Evolutionary conservation across 805 yeast species (phyloP).

Genomic region (Yamadazyma nakazawae): DNA sequence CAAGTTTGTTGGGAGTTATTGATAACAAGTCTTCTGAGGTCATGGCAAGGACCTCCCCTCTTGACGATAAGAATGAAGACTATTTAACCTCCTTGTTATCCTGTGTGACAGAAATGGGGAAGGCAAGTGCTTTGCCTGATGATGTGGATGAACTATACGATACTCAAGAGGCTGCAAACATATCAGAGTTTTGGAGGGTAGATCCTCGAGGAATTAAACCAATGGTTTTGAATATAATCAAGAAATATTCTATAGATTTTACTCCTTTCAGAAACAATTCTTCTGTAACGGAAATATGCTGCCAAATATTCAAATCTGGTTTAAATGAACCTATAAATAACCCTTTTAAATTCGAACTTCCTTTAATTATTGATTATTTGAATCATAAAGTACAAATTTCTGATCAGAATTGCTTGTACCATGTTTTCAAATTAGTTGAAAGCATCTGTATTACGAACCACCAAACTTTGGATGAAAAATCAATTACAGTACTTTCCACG

Average conservation of each 20-base stretch:
- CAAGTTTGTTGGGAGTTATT: constrained; percentile 20
- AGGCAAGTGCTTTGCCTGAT: constrained; percentile 62
- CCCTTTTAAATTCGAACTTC: constrained; percentile 56
- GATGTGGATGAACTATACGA: constrained; percentile 40
- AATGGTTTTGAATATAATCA: constrained; percentile 39
- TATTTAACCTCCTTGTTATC: constrained; percentile 55
- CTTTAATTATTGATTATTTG: constrained; percentile 40
- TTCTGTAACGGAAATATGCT: constrained; percentile 58
- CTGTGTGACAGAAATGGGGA: constrained; percentile 69
- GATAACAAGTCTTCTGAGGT: constrained; percentile 1
- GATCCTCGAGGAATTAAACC: constrained; percentile 48
- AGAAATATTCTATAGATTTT: constrained; percentile 39
- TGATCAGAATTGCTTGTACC: constrained; percentile 37
- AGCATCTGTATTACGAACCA: constrained; percentile 40
- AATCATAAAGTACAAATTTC: constrained; percentile 26
- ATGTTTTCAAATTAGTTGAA: constrained; percentile 44
- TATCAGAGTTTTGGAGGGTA: constrained; percentile 41
- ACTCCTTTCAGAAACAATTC: constrained; percentile 39
- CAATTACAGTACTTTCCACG: constrained; percentile 35
- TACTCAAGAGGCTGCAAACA: constrained; percentile 26
- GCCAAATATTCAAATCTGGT: constrained; percentile 62
- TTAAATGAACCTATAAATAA: constrained; percentile 60
- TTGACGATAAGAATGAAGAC: constrained; percentile 28
- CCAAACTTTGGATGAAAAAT: constrained; percentile 24
- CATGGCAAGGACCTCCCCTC: constrained; percentile 3